Percentiles rank a stretch among this genome's conserved stretches.
Conservation (phyloP, 108 stramenopile genomes). For the Pseudonitzschia multiseries region DNA sequence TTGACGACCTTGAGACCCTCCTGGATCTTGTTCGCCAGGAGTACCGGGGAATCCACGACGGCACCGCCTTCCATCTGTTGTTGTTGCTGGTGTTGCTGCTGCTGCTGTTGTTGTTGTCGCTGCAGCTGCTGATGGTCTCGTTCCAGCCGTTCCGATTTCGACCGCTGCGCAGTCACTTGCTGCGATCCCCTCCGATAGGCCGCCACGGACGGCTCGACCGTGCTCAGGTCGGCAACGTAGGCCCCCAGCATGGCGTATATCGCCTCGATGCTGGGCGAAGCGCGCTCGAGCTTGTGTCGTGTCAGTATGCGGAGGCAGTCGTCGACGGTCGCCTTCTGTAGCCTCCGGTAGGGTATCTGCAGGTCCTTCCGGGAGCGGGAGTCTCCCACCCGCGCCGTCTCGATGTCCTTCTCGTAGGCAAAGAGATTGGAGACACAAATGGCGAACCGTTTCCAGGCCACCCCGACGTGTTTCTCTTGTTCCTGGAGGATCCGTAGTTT, state of each 20-base stretch:
- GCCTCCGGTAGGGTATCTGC: slow-evolving; percentile 72
- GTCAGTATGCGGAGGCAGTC: slow-evolving; percentile 64
- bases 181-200: slow-evolving; percentile 54
- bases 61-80: background rate
- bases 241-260: slow-evolving; percentile 59
- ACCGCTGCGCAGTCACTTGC: background rate
- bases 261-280: slow-evolving; percentile 45
- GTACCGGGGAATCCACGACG: slow-evolving; percentile 22
- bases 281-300: slow-evolving; percentile 64
- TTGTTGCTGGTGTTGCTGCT: no score
- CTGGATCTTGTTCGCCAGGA: slow-evolving; percentile 26
- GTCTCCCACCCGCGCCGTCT: slow-evolving; percentile 57
- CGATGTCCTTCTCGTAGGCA: slow-evolving; percentile 79
- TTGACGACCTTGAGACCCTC: slow-evolving; percentile 30
- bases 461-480: slow-evolving; percentile 57
- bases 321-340: slow-evolving; percentile 64
- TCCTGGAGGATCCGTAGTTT: slow-evolving; percentile 51
- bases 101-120: no score
- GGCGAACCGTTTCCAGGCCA: slow-evolving; percentile 74
- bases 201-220: slow-evolving; percentile 66
- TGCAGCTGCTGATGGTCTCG: no score
- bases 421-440: slow-evolving; percentile 71
- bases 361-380: slow-evolving; percentile 36
- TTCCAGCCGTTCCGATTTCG: background rate
- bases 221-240: slow-evolving; percentile 73